These are phyloP conservation scores for Phialemonium atrogriseum DNA, from an alignment of 2,329 filamentous ascomycete species.

Conservation along the genomic window DNA sequence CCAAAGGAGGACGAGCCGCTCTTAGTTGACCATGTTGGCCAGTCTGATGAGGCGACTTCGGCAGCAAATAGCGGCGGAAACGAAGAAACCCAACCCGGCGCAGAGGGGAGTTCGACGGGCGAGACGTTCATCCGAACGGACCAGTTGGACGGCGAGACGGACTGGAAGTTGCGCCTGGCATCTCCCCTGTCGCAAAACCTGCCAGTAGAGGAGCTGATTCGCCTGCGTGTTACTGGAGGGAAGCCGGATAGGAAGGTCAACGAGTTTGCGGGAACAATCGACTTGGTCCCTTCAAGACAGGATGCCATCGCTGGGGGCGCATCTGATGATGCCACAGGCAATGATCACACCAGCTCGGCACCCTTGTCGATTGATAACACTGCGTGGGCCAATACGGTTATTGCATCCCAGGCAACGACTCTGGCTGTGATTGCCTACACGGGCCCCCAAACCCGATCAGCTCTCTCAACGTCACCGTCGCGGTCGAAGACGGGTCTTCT, in stretches of 20 bases:
- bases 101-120: conserved; percentile 45
- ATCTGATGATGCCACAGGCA: conserved; percentile 12
- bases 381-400: conserved; percentile 95
- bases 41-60: conserved; percentile 11
- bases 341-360: conserved; percentile 45
- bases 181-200: conserved; percentile 80
- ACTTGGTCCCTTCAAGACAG: conserved; percentile 53
- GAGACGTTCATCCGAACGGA: conserved; percentile 98
- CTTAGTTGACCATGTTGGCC: conserved; percentile 30
- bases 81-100: conserved; percentile 16
- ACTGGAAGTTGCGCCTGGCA: conserved; percentile 92
- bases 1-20: conserved; percentile 29
- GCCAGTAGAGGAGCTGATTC: conserved; percentile 60
- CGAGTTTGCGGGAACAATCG: conserved; percentile 85
- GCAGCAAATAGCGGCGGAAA: conserved; percentile 25
- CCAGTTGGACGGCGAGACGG: conserved; percentile 94
- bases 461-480: conserved; percentile 83
- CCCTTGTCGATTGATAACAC: conserved; percentile 93
- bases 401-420: conserved; percentile 85
- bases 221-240: conserved; percentile 67
- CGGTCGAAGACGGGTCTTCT: conserved; percentile 89
- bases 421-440: conserved; percentile 91
- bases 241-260: conserved; percentile 93
- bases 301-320: conserved; percentile 27
- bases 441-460: conserved; percentile 86